A percentile compares a stretch with the other conserved stretches of the same genome.
phyloP scores from a whole-genome alignment of 2,329 filamentous ascomycete species.

The Neurospora crassa region DNA sequence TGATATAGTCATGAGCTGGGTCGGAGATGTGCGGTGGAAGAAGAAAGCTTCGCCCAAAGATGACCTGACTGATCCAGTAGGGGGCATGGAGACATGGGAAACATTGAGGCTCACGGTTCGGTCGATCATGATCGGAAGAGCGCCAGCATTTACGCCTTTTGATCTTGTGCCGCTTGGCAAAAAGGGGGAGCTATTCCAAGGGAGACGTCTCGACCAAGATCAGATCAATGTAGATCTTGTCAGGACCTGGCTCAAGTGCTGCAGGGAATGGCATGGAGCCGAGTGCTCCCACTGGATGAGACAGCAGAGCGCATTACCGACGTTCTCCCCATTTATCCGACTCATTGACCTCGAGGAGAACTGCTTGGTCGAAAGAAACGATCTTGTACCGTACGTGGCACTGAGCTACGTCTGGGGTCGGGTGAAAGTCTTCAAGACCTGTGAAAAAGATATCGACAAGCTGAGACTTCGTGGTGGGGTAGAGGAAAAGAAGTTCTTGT shows the following conservation, averaged over 20 bases:
- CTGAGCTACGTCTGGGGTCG: conserved; percentile 15
- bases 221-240: neutral
- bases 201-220: neutral
- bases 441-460: neutral
- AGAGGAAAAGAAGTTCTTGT: conserved; percentile 36
- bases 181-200: neutral
- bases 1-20: neutral
- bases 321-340: conserved; percentile 13
- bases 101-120: neutral
- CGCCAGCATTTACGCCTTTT: neutral
- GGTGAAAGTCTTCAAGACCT: neutral
- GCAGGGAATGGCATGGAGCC: neutral
- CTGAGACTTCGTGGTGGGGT: neutral
- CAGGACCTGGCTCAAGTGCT: neutral
- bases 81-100: neutral
- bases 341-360: conserved; percentile 1
- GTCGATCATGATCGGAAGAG: neutral
- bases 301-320: neutral
- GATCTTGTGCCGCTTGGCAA: neutral
- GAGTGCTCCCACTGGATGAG: neutral
- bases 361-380: neutral
- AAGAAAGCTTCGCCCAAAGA: neutral
- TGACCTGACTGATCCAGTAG: neutral
- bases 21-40: neutral
- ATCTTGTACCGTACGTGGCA: conserved; percentile 3